phyloP scores from a whole-genome alignment of 768 basidiomycete genomes.

The Mycena olivaceomarginata region DNA sequence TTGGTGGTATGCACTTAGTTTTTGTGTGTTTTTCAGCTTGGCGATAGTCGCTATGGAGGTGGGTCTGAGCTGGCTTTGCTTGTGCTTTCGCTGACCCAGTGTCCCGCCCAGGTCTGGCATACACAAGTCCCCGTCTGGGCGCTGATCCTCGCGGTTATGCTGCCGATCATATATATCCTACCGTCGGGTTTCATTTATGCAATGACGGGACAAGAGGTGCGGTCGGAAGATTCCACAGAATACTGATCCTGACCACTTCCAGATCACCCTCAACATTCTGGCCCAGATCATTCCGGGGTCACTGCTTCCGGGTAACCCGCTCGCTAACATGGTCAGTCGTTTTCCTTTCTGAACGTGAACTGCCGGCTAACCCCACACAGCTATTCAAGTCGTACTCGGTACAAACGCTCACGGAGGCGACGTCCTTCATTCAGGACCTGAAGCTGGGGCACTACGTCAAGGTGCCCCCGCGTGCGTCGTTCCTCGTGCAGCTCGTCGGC shows the following conservation, averaged over 20 bases:
- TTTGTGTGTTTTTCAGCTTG: slow-evolving; percentile 81
- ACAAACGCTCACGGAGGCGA: slow-evolving; percentile 87
- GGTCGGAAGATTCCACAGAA: too few relatives aligned
- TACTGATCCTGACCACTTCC: too few relatives aligned
- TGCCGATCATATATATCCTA: slow-evolving; percentile 89
- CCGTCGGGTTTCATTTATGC: slow-evolving; percentile 96
- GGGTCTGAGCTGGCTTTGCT: too few relatives aligned
- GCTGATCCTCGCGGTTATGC: slow-evolving; percentile 77
- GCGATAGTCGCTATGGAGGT: slow-evolving; percentile 87
- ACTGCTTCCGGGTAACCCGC: slow-evolving; percentile 87
- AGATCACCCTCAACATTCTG: slow-evolving; percentile 90
- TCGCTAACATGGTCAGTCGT: slow-evolving; percentile 98
- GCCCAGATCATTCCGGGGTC: slow-evolving; percentile 95
- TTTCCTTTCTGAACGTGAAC: too few relatives aligned
- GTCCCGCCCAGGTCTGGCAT: slow-evolving; percentile 92
- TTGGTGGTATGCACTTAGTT: slow-evolving; percentile 88
- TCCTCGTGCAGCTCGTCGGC: slow-evolving; percentile 84
- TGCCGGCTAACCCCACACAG: too few relatives aligned
- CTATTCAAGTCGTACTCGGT: slow-evolving; percentile 94
- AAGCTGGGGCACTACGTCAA: slow-evolving; percentile 98
- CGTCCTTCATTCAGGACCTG: slow-evolving; percentile 89
- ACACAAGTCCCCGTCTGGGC: slow-evolving; percentile 94
- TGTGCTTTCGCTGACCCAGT: too few relatives aligned
- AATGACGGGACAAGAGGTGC: slow-evolving; percentile 92
- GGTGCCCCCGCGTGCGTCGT: slow-evolving; percentile 93